Conservation (phyloP, 2,329 filamentous ascomycete genomes). For the Alternaria sp. region DNA sequence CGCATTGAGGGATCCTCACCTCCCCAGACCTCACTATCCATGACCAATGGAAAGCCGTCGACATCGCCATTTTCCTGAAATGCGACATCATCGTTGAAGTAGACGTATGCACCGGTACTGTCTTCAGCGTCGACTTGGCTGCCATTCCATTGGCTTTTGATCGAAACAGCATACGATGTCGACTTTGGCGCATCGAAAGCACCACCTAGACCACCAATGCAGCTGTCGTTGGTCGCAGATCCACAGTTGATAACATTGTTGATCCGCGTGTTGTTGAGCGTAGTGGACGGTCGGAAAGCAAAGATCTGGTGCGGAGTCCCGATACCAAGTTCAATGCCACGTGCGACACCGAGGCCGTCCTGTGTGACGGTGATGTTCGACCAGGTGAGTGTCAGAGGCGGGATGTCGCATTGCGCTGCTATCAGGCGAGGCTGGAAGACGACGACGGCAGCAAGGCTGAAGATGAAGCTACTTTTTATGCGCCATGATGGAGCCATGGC, state of each 20-base stretch:
- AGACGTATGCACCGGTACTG: slow-evolving; percentile 7
- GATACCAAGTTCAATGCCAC: slow-evolving; percentile 16
- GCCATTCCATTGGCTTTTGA: slow-evolving; percentile 17
- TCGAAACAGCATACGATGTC: slow-evolving; percentile 4
- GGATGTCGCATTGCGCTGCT: slow-evolving; percentile 9
- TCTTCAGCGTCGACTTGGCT: slow-evolving; percentile 8
- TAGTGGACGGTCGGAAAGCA: slow-evolving; percentile 14
- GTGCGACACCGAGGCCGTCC: slow-evolving; percentile 14
- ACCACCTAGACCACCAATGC: slow-evolving; percentile 8
- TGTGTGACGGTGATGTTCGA: slow-evolving; percentile 14
- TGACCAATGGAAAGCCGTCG: slow-evolving; percentile 10
- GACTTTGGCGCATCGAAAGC: slow-evolving; percentile 9
- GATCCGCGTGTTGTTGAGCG: slow-evolving; percentile 16
- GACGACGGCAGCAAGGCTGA: neutral
- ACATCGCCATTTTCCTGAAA: slow-evolving; percentile 12
- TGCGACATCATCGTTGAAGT: slow-evolving; percentile 12
- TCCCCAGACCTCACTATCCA: slow-evolving; percentile 7
- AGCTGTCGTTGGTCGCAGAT: slow-evolving; percentile 11
- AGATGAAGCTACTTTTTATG: neutral
- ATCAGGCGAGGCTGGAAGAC: neutral
- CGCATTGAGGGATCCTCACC: neutral
- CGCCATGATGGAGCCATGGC: neutral
- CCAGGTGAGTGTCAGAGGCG: slow-evolving; percentile 11
- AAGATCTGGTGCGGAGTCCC: slow-evolving; percentile 16
- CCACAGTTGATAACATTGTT: slow-evolving; percentile 11